phyloP scores from a whole-genome alignment of 73 alveolate genomes.

The Stentor coeruleus region DNA sequence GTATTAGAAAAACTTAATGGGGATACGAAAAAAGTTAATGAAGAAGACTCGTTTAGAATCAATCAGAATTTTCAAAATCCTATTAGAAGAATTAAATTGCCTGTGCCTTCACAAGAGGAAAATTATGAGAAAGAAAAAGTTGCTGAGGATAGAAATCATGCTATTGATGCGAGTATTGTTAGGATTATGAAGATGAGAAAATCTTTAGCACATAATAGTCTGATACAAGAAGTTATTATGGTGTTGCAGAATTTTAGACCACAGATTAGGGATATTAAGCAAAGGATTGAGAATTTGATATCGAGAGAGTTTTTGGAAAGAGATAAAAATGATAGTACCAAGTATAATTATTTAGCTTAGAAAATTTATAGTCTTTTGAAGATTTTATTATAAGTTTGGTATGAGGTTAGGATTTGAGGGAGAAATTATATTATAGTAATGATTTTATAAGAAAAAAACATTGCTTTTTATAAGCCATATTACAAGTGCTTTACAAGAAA shows the following conservation, averaged over 20 bases:
- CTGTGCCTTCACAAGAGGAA: conserved; percentile 59
- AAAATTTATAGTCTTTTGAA: too few species aligned
- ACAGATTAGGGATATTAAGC: conserved; percentile 3
- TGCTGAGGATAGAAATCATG: conserved; percentile 69
- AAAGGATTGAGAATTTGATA: conserved; percentile 15
- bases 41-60: conserved; percentile 36
- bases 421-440: too few species aligned
- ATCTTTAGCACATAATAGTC: conserved; percentile 44
- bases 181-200: conserved; percentile 74
- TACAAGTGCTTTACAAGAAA: neutral
- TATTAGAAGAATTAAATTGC: conserved; percentile 33
- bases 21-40: conserved; percentile 26
- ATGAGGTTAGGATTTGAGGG: too few species aligned
- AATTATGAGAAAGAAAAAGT: conserved; percentile 65
- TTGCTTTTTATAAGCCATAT: too few species aligned
- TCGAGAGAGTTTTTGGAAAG: conserved; percentile 23
- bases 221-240: conserved; percentile 48
- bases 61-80: conserved; percentile 35
- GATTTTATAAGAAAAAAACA: too few species aligned
- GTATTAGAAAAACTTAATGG: conserved; percentile 30
- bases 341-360: conserved; percentile 10
- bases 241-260: conserved; percentile 53
- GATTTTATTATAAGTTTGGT: too few species aligned
- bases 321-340: neutral
- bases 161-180: conserved; percentile 84